Conservation (phyloP, 495 filamentous ascomycete species). For the Articulospora tetracladia region DNA sequence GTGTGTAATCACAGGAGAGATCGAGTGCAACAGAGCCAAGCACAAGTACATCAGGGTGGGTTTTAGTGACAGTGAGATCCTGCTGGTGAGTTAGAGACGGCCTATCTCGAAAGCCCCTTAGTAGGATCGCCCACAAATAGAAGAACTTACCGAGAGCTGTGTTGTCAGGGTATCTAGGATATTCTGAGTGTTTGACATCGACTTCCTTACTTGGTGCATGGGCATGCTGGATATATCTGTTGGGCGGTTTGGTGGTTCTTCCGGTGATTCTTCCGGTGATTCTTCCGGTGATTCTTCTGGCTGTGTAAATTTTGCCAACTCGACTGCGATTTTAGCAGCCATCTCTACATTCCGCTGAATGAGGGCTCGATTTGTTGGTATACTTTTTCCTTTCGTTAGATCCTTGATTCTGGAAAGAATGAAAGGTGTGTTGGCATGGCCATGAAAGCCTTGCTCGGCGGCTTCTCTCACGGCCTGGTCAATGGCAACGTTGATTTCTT, state of each 20-base stretch:
- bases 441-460: conserved; percentile 59
- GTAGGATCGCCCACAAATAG: background rate
- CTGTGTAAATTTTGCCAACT: conserved; percentile 60
- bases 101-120: background rate
- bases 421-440: conserved; percentile 85
- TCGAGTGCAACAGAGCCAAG: conserved; percentile 89
- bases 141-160: background rate
- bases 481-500: conserved; percentile 72
- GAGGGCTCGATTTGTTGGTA: conserved; percentile 72
- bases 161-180: background rate
- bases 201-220: background rate
- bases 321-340: conserved; percentile 75
- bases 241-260: background rate
- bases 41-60: conserved; percentile 62
- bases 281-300: background rate
- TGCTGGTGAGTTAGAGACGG: too few species aligned
- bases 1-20: conserved; percentile 73
- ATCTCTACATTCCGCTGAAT: conserved; percentile 76
- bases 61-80: too few species aligned
- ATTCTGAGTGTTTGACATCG: background rate
- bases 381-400: conserved; percentile 67
- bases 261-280: background rate
- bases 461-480: conserved; percentile 70
- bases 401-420: conserved; percentile 79
- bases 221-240: background rate